These are phyloP conservation scores for Lolium rigidum DNA, from an alignment of 176 grass and related monocot species.

Conservation along the genomic window DNA sequence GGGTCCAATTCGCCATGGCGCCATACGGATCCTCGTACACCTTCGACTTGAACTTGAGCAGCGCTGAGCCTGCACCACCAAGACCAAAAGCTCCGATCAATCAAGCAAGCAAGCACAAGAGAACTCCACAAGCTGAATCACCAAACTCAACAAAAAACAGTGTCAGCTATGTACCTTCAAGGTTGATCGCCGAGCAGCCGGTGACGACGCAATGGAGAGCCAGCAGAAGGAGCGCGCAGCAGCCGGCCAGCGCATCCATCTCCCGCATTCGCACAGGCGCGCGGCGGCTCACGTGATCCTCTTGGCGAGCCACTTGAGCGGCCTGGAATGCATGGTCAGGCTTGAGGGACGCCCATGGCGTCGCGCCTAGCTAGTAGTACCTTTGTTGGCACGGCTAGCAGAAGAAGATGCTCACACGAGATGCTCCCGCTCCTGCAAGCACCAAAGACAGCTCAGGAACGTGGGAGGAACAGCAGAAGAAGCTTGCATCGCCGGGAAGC, in stretches of 20 bases:
- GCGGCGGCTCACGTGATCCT: constrained; percentile 54
- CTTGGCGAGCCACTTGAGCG: constrained; percentile 56
- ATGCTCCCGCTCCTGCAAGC: constrained; percentile 39
- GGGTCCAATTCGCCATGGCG: constrained; percentile 73
- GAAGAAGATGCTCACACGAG: too few species aligned
- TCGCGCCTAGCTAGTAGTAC: not conserved
- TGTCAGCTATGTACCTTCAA: constrained; percentile 91
- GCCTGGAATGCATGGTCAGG: constrained; percentile 49
- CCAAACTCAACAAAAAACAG: too few species aligned
- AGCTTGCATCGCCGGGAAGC: constrained; percentile 56
- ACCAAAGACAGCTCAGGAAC: constrained; percentile 50
- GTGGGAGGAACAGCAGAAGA: constrained; percentile 6
- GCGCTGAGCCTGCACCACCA: constrained; percentile 55
- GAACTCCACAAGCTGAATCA: too few species aligned
- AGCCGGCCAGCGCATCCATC: constrained; percentile 49
- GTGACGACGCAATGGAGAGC: constrained; percentile 50
- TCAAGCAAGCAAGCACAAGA: too few species aligned
- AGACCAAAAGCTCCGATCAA: constrained; percentile 20
- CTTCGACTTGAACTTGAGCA: constrained; percentile 79
- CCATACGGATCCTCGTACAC: constrained; percentile 74
- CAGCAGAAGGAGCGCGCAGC: constrained; percentile 41
- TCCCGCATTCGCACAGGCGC: constrained; percentile 41
- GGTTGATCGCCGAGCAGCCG: constrained; percentile 76
- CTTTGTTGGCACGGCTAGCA: constrained; percentile 35
- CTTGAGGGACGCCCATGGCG: constrained; percentile 39